These are phyloP conservation scores for Citropsis articulata DNA, from an alignment of 345 rosid genomes.

Conservation along the genomic window DNA sequence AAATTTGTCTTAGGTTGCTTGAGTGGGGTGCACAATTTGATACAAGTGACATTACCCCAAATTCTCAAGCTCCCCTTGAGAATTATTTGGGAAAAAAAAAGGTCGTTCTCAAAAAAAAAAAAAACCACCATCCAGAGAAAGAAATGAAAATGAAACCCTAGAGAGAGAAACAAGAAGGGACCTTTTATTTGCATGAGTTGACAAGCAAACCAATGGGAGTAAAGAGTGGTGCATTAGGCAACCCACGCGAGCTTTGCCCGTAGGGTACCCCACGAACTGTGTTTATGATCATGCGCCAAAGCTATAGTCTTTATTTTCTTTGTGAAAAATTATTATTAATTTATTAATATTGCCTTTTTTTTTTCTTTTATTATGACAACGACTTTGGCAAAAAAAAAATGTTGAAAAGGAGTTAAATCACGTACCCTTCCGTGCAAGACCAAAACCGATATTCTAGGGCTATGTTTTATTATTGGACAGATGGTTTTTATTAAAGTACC, in stretches of 20 bases:
- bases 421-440: constrained; percentile 40
- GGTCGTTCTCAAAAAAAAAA: neutral
- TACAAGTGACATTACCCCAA: constrained; percentile 23
- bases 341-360: neutral
- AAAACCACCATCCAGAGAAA: neutral
- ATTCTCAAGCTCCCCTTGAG: constrained; percentile 15
- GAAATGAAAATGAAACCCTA: neutral
- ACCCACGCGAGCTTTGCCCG: constrained; percentile 23
- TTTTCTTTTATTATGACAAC: neutral
- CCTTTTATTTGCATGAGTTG: constrained; percentile 21
- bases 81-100: neutral
- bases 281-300: constrained; percentile 18
- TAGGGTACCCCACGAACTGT: constrained; percentile 18
- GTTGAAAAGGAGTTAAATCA: constrained; percentile 29
- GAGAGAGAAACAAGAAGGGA: neutral
- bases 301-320: neutral
- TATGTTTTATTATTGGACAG: constrained; percentile 10
- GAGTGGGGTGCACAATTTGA: constrained; percentile 38
- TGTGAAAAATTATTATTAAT: neutral
- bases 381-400: constrained; percentile 3
- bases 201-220: constrained; percentile 30
- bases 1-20: constrained; percentile 25
- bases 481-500: constrained; percentile 4
- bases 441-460: constrained; percentile 26
- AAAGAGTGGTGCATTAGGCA: constrained; percentile 21